A percentile compares a stretch with the other conserved stretches of the same genome.
These are phyloP conservation scores for Pythium sp. DNA, from an alignment of 352 stramenopile genomes.

Conservation along the genomic window DNA sequence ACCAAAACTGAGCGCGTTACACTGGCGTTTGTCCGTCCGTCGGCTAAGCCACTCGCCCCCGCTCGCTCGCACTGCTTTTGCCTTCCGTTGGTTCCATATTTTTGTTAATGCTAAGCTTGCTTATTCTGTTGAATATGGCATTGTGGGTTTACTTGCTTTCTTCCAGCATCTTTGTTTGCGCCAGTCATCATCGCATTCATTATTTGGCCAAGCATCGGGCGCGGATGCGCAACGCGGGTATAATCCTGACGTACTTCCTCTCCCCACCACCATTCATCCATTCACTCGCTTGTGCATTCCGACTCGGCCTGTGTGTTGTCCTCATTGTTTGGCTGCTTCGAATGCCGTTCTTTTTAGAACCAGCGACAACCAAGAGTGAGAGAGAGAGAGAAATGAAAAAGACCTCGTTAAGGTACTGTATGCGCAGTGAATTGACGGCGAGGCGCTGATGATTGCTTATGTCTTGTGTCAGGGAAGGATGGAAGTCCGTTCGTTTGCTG, in stretches of 20 bases:
- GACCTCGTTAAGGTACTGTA: background rate
- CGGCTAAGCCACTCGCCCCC: background rate
- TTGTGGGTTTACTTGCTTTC: background rate
- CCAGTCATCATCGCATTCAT: background rate
- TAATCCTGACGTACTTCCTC: background rate
- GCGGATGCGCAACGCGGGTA: background rate
- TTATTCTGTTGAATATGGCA: background rate
- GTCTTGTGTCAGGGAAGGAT: background rate
- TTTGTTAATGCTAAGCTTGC: background rate
- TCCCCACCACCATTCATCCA: background rate
- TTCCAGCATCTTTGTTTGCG: background rate
- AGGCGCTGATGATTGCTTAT: conserved; percentile 1
- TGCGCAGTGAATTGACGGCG: background rate
- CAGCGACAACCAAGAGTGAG: background rate
- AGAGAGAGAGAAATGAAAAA: background rate
- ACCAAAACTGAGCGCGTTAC: background rate
- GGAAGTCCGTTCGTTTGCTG: background rate
- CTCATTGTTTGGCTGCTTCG: background rate
- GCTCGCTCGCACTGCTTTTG: background rate
- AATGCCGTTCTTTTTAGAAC: background rate
- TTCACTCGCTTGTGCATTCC: background rate
- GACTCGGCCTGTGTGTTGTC: background rate
- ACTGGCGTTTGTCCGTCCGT: background rate
- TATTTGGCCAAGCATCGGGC: background rate
- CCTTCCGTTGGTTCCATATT: background rate